Conservation (phyloP, 2,329 filamentous ascomycete genomes). For the Drechslerella coelobrocha region DNA sequence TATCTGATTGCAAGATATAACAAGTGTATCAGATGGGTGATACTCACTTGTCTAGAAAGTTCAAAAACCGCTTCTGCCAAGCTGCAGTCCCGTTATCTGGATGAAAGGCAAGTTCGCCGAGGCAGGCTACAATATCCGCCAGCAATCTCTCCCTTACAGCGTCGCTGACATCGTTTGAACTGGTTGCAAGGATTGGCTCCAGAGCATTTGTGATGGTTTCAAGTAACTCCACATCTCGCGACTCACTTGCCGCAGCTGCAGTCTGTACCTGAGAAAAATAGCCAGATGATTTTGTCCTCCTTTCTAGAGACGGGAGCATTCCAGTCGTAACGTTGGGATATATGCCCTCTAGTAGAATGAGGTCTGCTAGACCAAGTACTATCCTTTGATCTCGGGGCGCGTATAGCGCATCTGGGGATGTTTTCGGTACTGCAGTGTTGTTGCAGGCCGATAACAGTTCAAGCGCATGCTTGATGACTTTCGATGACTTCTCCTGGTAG, state of each 20-base stretch:
- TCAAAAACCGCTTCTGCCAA: constrained; percentile 51
- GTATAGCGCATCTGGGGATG: constrained; percentile 40
- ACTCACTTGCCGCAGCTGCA: constrained; percentile 4
- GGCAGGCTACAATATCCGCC: constrained; percentile 53
- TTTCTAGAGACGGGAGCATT: constrained; percentile 42
- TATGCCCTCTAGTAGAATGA: constrained; percentile 54
- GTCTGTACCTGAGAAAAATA: constrained; percentile 43
- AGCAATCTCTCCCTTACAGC: constrained; percentile 52
- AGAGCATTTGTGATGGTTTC: constrained; percentile 17
- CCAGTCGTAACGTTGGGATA: constrained; percentile 53
- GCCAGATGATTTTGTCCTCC: constrained; percentile 45
- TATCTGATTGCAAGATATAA: too few species aligned
- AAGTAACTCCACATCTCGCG: constrained; percentile 23
- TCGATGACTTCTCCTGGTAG: constrained; percentile 18
- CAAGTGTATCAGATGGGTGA: constrained; percentile 10
- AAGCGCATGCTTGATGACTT: constrained; percentile 26
- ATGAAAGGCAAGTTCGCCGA: constrained; percentile 53
- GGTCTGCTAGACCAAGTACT: constrained; percentile 52
- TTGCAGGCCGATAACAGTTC: constrained; percentile 20
- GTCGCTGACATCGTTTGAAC: constrained; percentile 46
- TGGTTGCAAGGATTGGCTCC: constrained; percentile 33
- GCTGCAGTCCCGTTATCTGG: constrained; percentile 24
- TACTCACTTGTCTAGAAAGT: constrained; percentile 52
- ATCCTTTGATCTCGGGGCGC: constrained; percentile 51
- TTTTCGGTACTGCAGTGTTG: constrained; percentile 22